Base-by-base conservation (phyloP, 768 basidiomycete genomes). In the Sarcodon aspratus region DNA sequence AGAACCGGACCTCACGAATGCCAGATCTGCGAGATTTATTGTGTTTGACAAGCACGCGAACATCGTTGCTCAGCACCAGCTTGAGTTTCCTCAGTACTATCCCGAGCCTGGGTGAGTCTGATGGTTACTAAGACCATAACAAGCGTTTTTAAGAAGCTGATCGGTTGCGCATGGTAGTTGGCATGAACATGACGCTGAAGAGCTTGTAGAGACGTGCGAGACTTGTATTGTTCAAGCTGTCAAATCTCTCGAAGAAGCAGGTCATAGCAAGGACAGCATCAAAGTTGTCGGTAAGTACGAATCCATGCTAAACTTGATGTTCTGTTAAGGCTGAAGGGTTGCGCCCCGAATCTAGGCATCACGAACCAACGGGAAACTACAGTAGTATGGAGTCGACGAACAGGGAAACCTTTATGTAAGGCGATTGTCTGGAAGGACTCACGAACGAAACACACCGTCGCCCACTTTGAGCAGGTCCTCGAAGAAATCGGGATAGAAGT, bases 341-440 rank as follows among this genome's bases (percentile, higher is more conserved):
- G 33, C 45, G 37, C 15, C 51, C 46, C 38, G 21, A 43, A 52
- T 44, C 13, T 55, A 84, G 86, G 94, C 21, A 89, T 98, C 66
- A 97, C 95, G 37, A 99, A 97, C 62, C 95, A 98, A 66, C 82
- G 96, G 48, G 96, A 98, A 65, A 98, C 96, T 1, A 80, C 93
- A 2, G 81, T 98, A 32, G 87, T 81, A 13, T 98, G 96, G 96
- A 88, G 87, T 61, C 78, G 85, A 52, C 75, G 72, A 59, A 94
- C 93, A 0, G 96, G 96, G 38, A 85, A 87, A 63, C 85, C 93
- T 0, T 64, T 96, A 5, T 89, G 88, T 67, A 79, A 73, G 47
- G 89, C 91, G 18, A 87, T 99, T 57, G 96, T 97, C 9, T 99
- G 96, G 96, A 83, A 86, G 52, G 96, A 99, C 63, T 82, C 82